phyloP scores from a whole-genome alignment of 306 rosid genomes.

The Alnus rubra region DNA sequence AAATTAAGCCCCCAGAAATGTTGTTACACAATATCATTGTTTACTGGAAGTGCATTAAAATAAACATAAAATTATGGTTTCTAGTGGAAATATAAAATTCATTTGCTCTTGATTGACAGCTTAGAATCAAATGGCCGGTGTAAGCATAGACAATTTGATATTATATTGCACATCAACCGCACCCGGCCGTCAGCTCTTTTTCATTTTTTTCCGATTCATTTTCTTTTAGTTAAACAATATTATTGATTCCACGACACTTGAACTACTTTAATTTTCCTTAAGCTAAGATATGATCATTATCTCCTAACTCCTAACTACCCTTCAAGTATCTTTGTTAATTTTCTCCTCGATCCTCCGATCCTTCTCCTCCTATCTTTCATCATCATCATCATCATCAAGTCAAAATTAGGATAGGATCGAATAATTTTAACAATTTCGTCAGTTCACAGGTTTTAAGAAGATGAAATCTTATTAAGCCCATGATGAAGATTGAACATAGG shows the following conservation, averaged over 20 bases:
- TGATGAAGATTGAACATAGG: no score
- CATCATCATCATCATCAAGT: background rate
- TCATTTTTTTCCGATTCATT: slow-evolving; percentile 4
- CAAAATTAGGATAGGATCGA: no score
- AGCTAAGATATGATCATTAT: slow-evolving; percentile 16
- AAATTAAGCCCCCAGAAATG: slow-evolving; percentile 22
- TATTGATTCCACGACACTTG: slow-evolving; percentile 17
- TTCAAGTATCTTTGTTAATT: background rate
- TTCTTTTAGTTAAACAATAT: slow-evolving; percentile 5
- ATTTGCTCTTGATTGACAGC: slow-evolving; percentile 36
- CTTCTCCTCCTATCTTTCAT: background rate
- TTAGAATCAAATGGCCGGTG: slow-evolving; percentile 36
- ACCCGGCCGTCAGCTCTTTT: slow-evolving; percentile 23
- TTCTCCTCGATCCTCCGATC: background rate
- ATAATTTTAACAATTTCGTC: no score
- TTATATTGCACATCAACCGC: slow-evolving; percentile 30
- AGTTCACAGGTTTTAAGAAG: no score
- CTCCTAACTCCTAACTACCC: slow-evolving; percentile 18
- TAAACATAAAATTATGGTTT: slow-evolving; percentile 15
- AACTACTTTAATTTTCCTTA: slow-evolving; percentile 14
- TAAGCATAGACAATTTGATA: slow-evolving; percentile 20
- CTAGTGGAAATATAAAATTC: slow-evolving; percentile 24
- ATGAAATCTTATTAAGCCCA: no score
- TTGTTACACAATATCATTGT: slow-evolving; percentile 20
- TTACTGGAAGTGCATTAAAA: slow-evolving; percentile 9